Conservation (phyloP, 257 asterid genomes). For the Solanum chiquidenum region DNA sequence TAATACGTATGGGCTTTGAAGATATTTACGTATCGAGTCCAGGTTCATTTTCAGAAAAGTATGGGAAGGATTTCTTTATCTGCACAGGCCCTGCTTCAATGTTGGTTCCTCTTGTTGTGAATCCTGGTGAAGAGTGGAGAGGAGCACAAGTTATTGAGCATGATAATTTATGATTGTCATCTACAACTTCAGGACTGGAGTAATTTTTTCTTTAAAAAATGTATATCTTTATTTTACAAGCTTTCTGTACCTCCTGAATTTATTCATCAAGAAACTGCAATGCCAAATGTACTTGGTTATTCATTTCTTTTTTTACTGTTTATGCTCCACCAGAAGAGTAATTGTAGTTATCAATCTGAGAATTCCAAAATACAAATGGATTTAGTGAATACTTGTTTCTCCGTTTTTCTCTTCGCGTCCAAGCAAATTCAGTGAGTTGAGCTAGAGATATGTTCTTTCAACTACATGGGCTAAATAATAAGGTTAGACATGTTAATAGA, state of each 20-base stretch:
- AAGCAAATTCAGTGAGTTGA: not conserved
- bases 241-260: not conserved
- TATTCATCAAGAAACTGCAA: not conserved
- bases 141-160: constrained; percentile 90
- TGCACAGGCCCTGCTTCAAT: constrained; percentile 79
- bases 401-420: not conserved
- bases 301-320: not conserved
- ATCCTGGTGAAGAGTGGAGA: constrained; percentile 84
- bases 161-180: constrained; percentile 45
- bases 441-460: not conserved
- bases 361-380: not conserved
- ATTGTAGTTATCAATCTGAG: not conserved
- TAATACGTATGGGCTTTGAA: constrained; percentile 72
- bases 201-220: not conserved
- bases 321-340: not conserved
- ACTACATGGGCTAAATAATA: not conserved
- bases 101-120: constrained; percentile 53
- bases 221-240: not conserved
- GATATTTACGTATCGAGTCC: constrained; percentile 69
- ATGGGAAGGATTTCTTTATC: constrained; percentile 49
- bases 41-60: constrained; percentile 44
- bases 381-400: not conserved
- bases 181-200: not conserved
- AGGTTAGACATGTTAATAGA: not conserved
- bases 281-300: not conserved